phyloP scores from a whole-genome alignment of 2,329 filamentous ascomycete species.

The Diplocarpon rosae region DNA sequence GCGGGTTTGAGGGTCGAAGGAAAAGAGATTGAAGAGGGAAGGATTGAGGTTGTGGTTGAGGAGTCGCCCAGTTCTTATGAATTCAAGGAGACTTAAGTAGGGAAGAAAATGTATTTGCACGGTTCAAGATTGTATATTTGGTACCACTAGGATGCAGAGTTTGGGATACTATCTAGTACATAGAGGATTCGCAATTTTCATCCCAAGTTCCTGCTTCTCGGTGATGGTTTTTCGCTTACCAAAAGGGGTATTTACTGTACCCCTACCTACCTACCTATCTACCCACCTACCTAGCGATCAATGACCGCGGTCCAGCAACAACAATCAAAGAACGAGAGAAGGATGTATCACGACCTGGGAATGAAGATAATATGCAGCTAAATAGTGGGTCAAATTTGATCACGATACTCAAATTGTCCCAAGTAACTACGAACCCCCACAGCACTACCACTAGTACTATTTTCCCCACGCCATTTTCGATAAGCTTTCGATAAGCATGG shows the following conservation, averaged over 20 bases:
- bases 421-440: neutral
- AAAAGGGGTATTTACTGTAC: too few relatives aligned
- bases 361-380: too few relatives aligned
- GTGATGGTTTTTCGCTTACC: too few relatives aligned
- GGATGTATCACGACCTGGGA: too few relatives aligned
- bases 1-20: conserved; percentile 72
- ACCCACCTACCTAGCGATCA: too few relatives aligned
- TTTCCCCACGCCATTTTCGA: neutral
- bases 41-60: conserved; percentile 72
- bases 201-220: too few relatives aligned
- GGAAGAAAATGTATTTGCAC: neutral
- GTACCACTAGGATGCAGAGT: neutral
- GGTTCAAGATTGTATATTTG: neutral
- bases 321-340: too few relatives aligned
- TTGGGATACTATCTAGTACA: neutral
- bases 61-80: conserved; percentile 69
- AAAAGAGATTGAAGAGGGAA: conserved; percentile 73
- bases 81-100: conserved; percentile 57
- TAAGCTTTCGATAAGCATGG: conserved; percentile 1
- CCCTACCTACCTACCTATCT: too few relatives aligned
- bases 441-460: neutral
- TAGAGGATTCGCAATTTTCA: too few relatives aligned
- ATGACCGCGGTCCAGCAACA: too few relatives aligned
- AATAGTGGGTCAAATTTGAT: neutral
- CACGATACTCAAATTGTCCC: neutral